A percentile compares a stretch with the other conserved stretches of the same genome.
These are phyloP conservation scores for Phytopythium ostracodes DNA, from an alignment of 352 stramenopile species.

Conservation along the genomic window DNA sequence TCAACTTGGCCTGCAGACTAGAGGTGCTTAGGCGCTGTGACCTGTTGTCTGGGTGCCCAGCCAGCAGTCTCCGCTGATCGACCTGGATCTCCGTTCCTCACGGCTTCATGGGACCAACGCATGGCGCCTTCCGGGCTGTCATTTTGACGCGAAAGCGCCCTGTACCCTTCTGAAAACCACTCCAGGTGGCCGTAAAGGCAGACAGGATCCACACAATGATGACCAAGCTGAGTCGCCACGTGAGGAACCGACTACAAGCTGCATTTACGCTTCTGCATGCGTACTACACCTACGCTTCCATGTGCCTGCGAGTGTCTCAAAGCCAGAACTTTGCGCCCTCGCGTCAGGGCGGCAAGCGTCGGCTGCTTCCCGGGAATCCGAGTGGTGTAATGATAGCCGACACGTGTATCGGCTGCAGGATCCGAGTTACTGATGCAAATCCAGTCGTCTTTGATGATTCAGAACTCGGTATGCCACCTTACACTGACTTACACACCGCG, in stretches of 20 bases:
- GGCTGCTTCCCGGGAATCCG: background rate
- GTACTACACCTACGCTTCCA: background rate
- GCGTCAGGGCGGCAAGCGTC: background rate
- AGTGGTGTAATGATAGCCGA: background rate
- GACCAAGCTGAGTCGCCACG: conserved; percentile 4
- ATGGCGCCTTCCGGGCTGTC: background rate
- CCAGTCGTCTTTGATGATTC: background rate
- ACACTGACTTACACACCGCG: background rate
- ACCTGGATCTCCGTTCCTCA: background rate
- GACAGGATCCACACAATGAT: background rate
- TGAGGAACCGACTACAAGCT: conserved; percentile 6
- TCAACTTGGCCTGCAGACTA: background rate
- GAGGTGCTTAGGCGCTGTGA: background rate
- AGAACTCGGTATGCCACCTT: background rate
- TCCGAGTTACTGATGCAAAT: background rate
- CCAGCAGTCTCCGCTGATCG: conserved; percentile 2
- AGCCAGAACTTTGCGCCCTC: background rate
- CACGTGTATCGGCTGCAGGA: background rate
- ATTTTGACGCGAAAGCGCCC: background rate
- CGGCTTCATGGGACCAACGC: background rate
- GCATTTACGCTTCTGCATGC: background rate
- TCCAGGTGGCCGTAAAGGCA: background rate
- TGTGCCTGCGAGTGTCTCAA: background rate
- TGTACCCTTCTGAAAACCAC: background rate
- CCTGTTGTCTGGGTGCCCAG: background rate